Base-by-base conservation (phyloP, 495 filamentous ascomycete species). In the Symbiotaphrina buchneri region DNA sequence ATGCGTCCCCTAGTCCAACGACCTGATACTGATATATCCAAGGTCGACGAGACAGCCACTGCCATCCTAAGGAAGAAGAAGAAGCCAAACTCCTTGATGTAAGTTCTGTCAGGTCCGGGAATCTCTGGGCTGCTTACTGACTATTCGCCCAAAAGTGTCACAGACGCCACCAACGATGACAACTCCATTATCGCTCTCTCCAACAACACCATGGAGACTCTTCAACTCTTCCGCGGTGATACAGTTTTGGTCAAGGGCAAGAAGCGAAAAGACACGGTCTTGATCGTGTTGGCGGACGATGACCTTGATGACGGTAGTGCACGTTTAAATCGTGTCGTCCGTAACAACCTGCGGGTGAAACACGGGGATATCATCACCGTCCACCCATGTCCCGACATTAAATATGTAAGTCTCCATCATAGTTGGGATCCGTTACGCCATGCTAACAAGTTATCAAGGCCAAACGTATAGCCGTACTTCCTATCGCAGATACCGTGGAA, bases 61-160 rank as follows among this genome's bases (percentile, higher is more conserved):
- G 87, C 87, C 41, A 97, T 97, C 39, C 68, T 97, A 41, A 94
- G 92, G 62, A 94, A 93, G 67, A 97, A 97, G 71, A 97, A 97
- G 83, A 97, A 97, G 83, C 83, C 83, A 37, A 97, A 97, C 58
- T 83, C 79, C 37, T 55, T 97, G 54, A 91, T 95, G 81, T 84
- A 64, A 45, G 76, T 54, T n/a, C 34, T 29, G 13, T 34, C 27
- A 4, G 8, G 13, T 18, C 16, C 31, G 10, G 17, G 8, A 8
- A 8, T 32, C 30, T 18, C 14, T 28, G 27, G 16, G 28, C 23
- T 22, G 23, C 27, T 16, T 43, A 44, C 59, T 66, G 35, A 66
- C 49, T 31, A n/a, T 10, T 13, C 38, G 39, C 39, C 39, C 45
- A 31, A 42, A 40, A 85, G 79, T 58, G 90, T 97, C 34, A 97